These are phyloP conservation scores for Tricholoma flavovirens DNA, from an alignment of 768 basidiomycete genomes.

Conservation along the genomic window DNA sequence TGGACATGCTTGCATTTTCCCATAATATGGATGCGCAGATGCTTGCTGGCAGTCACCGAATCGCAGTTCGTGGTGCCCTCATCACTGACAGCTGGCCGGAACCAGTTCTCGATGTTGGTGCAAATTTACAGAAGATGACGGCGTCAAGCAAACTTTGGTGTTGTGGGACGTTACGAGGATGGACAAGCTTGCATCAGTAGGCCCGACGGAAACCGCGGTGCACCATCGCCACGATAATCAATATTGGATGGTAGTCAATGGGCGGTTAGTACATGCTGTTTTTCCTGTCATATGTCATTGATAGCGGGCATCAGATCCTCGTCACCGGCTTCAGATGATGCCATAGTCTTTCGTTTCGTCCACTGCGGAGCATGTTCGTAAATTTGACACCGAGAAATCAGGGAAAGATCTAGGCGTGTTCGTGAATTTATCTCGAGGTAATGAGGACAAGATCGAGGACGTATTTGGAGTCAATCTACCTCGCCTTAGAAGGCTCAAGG, in stretches of 20 bases:
- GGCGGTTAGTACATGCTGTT: slow-evolving; percentile 3
- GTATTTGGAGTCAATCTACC: slow-evolving; percentile 23
- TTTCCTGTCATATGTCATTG: neutral
- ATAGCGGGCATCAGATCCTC: neutral
- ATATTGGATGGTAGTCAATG: slow-evolving; percentile 7
- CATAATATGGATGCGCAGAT: slow-evolving; percentile 14
- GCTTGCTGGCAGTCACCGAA: slow-evolving; percentile 10
- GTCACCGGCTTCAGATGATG: slow-evolving; percentile 1
- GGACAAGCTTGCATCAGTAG: slow-evolving; percentile 13
- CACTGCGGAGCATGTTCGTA: slow-evolving; percentile 1
- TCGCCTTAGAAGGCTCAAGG: slow-evolving; percentile 20
- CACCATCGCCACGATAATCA: slow-evolving; percentile 3
- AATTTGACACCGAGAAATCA: slow-evolving; percentile 8
- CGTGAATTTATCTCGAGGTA: slow-evolving; percentile 16
- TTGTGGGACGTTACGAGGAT: slow-evolving; percentile 14
- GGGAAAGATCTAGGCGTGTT: slow-evolving; percentile 5
- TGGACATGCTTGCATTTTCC: slow-evolving; percentile 12
- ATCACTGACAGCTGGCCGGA: slow-evolving; percentile 17
- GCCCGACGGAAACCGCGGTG: slow-evolving; percentile 3
- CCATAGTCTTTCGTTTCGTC: neutral
- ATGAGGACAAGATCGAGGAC: slow-evolving; percentile 19
- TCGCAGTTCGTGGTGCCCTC: slow-evolving; percentile 13
- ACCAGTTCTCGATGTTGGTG: slow-evolving; percentile 10
- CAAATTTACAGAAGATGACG: slow-evolving; percentile 15
- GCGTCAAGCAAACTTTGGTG: slow-evolving; percentile 9